Evolutionary conservation across 1,284 basidiomycete species (phyloP), one percentile per base, ranked within the genome.

Genomic region (Tylopilus sp.): DNA sequence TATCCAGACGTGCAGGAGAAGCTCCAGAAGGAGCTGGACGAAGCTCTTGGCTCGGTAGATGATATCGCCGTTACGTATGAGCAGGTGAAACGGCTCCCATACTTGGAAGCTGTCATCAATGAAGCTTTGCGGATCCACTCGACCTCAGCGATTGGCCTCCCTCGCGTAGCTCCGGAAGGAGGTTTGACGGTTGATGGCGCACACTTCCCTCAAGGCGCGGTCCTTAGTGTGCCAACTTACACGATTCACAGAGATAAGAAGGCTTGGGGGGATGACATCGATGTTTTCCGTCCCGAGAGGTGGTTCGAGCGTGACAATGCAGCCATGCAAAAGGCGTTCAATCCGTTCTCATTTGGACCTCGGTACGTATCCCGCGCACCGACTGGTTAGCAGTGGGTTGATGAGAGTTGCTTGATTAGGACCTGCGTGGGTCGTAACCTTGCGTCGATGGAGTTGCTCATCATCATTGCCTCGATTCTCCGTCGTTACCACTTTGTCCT

Each of bases 81-180:
- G 47, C 72, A 80, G 50, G 76, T 89, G 53, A 92, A 92, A 66
- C 71, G 71, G 2, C 74, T 90, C 26, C 76, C 82, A 6, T 90
- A 88, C 67, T 77, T 94, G 57, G 81, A 90, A 44, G 89, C 88
- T 0, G 88, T 86, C 65, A 86, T 94, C 70, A 83, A 85, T 65
- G 92, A 94, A 68, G 84, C 77, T 6, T 75, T 96, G 30, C 84
- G 93, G 11, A 66, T 88, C 36, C 90, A 94, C 71, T 86, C 89
- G 5, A 92, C 86, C 0, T 84, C 82, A 3, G 80, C 84, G 3
- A 76, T 93, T 43, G 92, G 92, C 23, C 81, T 96, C 19, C 86
- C 90, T n/a, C 82, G 90, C 36, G 56, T 88, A 47, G 82, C 82
- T 8, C 86, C 89, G 2, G 74, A 81, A 44, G 86, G 82, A 38